phyloP scores from a whole-genome alignment of 805 yeast species.

The baker's yeast (Saccharomyces cerevisiae) region DNA sequence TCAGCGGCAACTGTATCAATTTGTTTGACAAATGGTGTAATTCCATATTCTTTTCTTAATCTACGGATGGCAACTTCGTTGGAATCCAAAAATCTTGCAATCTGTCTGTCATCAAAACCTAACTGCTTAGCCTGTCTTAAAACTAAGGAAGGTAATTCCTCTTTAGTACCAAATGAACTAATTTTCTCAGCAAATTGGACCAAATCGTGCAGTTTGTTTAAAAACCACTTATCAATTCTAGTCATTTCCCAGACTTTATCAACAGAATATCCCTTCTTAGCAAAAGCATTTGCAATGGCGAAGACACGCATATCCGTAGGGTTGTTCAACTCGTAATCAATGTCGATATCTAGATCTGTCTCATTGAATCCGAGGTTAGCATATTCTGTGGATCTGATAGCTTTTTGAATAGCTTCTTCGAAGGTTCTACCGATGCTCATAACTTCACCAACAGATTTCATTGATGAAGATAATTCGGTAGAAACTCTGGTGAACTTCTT shows the following conservation, averaged over 20 bases:
- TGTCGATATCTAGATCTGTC: conserved; percentile 83
- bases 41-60: conserved; percentile 76
- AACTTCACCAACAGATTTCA: conserved; percentile 99
- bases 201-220: conserved; percentile 72
- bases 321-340: conserved; percentile 86
- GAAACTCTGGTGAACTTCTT: conserved; percentile 92
- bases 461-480: conserved; percentile 76
- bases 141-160: conserved; percentile 50
- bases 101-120: conserved; percentile 94
- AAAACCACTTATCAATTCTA: conserved; percentile 92
- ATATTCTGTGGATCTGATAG: conserved; percentile 86
- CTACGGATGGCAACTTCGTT: conserved; percentile 91
- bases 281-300: conserved; percentile 91
- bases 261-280: conserved; percentile 72
- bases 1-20: conserved; percentile 99
- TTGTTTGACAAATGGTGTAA: conserved; percentile 88
- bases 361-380: conserved; percentile 89
- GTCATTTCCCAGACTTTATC: conserved; percentile 88
- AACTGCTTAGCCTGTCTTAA: conserved; percentile 87
- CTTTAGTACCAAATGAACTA: conserved; percentile 44
- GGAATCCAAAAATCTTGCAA: conserved; percentile 79
- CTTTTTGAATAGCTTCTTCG: conserved; percentile 96
- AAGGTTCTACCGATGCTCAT: conserved; percentile 96
- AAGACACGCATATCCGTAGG: conserved; percentile 97
- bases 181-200: conserved; percentile 63